Base-by-base conservation (phyloP, 768 basidiomycete genomes). In the Mrakia gelida region DNA sequence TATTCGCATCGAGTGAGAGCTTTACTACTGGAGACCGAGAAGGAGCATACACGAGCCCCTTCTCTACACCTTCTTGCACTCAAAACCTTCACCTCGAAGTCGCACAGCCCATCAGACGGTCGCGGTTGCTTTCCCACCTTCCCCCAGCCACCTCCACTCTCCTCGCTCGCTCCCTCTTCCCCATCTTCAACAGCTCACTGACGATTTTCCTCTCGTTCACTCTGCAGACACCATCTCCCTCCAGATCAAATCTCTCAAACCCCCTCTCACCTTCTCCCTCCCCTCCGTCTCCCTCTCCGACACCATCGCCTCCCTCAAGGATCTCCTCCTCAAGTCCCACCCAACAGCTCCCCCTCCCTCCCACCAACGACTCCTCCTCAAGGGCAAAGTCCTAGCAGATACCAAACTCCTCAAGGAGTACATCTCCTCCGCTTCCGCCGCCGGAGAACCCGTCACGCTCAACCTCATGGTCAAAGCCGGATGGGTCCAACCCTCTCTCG, bases 301-400 rank as follows among this genome's bases (percentile, higher is more conserved):
- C 83, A 89, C 94, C 72, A 89, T 99, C 85, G 85, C 88, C 61
- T 84, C 89, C 65, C 89, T 98, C 84, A 99, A 98, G 84, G 82
- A 87, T 2, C 89, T 89, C 80, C 89, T 98, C 77, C 88, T 91
- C 21, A 65, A 81, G 7, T 82, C 89, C 0, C 86, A 90, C 16
- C 56, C 80, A 86, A 54, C 80, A 86, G 89, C 41, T 23, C 95
- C 95, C 0, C 89, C 91, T 13, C 88, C 90, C 65, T 91, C 93
- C 82, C 87, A 88, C 43, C 95, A 97, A 84, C 87, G 97, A 4
- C 88, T 98, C 23, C 87, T 99, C 16, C 87, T 97, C 74, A 98
- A 95, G 85, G 97, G 97, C 76, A 99, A 99, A 84, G 94, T 92
- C 0, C 88, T 98, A 80, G 90, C 90, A 23, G 96, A 98, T 86